Evolutionary conservation across 495 filamentous ascomycete genomes (phyloP), one percentile per base, ranked within the genome.

Genomic region (Aspergillus heteromorphus): DNA sequence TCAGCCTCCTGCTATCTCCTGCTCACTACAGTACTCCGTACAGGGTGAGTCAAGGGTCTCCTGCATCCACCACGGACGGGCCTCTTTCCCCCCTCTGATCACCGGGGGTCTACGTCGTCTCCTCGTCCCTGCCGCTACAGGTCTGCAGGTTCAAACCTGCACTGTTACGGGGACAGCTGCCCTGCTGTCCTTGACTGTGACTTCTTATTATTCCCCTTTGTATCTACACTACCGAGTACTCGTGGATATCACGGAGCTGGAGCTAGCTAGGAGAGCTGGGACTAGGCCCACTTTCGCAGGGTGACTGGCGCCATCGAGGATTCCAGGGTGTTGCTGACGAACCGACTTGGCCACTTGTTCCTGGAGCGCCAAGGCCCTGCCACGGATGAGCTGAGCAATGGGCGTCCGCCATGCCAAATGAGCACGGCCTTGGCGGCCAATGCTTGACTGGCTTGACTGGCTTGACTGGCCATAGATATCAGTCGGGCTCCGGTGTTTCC

Each of bases 21-120:
- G 38, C 25, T 25, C n/a, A 45, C 13, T 14, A 25, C 21, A 43
- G 17, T 21, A 20, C 5, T 45, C 20, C 14, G 19, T 25, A 13
- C 19, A 13, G 42, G 14, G 29, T 47, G 23, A 38, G 25, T 54
- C 43, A 23, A 48, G 36, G 43, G 45, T 21, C 53, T 48, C 18
- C 47, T 27, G 23, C 29, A 17, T 52, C 40, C 34, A 55, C 41
- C 19, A 45, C 57, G n/a, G n/a, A 60, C 57, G 42, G 53, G 45
- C 57, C 52, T 52, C 53, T 45, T 11, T 27, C 56, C 43, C 53
- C 57, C 57, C 57, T 56, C 57, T 52, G 53, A 56, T 56, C 57
- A 38, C 29, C 57, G 38, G 38, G 30, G 13, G 34, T 10, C 34
- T 38, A 38, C 10, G 13, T 13, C 34, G n/a, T 38, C 23, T 27